Conservation (phyloP, 495 filamentous ascomycete genomes). For the Podospora pseudocomata region DNA sequence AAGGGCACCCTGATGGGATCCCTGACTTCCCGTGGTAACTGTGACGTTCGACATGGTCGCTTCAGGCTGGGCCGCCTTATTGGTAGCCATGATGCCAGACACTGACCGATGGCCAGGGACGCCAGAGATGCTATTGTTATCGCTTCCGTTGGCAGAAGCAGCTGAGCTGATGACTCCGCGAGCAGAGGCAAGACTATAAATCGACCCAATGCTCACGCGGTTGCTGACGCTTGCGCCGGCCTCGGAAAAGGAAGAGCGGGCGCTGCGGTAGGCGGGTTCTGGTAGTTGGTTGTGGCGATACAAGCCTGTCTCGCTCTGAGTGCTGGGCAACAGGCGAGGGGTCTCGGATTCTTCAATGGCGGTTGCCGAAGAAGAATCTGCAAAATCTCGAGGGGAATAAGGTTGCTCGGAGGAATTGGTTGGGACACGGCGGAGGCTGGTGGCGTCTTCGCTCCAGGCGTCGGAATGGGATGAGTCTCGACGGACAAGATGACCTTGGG, state of each 20-base stretch:
- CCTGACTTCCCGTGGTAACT: constrained; percentile 50
- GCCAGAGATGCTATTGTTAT: constrained; percentile 36
- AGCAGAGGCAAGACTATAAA: constrained; percentile 60
- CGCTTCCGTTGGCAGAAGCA: constrained; percentile 41
- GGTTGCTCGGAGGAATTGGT: constrained; percentile 18
- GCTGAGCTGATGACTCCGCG: constrained; percentile 45
- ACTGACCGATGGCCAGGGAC: constrained; percentile 27
- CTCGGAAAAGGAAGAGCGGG: constrained; percentile 37
- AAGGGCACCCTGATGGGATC: constrained; percentile 31
- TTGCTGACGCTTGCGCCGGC: constrained; percentile 45
- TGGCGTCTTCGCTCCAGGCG: constrained; percentile 28
- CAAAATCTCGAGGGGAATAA: constrained; percentile 15
- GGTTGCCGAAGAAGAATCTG: constrained; percentile 24
- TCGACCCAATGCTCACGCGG: constrained; percentile 61
- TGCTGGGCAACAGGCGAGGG: constrained; percentile 36
- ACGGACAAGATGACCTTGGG: constrained; percentile 20
- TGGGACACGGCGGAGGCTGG: constrained; percentile 7
- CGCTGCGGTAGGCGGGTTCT: constrained; percentile 45
- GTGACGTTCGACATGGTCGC: constrained; percentile 52
- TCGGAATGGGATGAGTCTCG: constrained; percentile 35
- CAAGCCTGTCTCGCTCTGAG: constrained; percentile 24
- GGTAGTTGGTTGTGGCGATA: constrained; percentile 34
- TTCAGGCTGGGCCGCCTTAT: constrained; percentile 41
- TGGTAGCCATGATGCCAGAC: constrained; percentile 39
- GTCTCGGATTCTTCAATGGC: constrained; percentile 40